Evolutionary conservation across 768 basidiomycete genomes (phyloP), one percentile per base, ranked within the genome.

Genomic region (Podaxis sp.): DNA sequence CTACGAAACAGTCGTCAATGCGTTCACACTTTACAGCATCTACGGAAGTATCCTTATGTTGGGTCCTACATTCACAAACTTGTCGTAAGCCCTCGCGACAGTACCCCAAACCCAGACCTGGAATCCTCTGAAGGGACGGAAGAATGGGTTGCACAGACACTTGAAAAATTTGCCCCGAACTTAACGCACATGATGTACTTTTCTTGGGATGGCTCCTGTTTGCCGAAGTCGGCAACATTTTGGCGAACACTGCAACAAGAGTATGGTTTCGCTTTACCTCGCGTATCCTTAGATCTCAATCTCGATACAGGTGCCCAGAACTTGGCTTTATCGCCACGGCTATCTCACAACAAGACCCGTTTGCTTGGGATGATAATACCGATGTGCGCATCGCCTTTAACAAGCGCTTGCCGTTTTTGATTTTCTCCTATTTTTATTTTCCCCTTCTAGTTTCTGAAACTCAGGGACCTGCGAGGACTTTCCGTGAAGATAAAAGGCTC

Each of bases 41-140:
- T 59, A 22, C 48, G 24, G 36, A 51, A 17, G 17, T 13, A 51
- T 22, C 58, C 58, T 15, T 28, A 37, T 15, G 49, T 59, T 15
- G 58, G 49, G 3, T 59, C 58, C 3, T 50, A 59, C 49, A 40
- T 59, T 33, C 58, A 22, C 20, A 33, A 22, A 59, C 58, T 59
- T 17, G 49, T 22, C 15, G 49, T 59, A 20, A 46, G 22, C 26
- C 48, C 58, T 30, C 33, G 13, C 2, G 30, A 17, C 46, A n/a
- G 22, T 10, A 51, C 58, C 6, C 30, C 20, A 11, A 13, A 22
- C 49, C 8, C 30, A 20, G 30, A 37, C n/a, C 12, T 20, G 37
- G 20, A 37, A 15, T 50, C 49, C 15, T 49, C 44, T 20, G 20
- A n/a, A 26, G 49, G 17, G 22, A 51, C 33, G 22, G 58, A 59